Percentiles rank a stretch among this genome's conserved stretches.
These are phyloP conservation scores for Fusarium sp. DNA, from an alignment of 2,329 filamentous ascomycete genomes.

Conservation along the genomic window DNA sequence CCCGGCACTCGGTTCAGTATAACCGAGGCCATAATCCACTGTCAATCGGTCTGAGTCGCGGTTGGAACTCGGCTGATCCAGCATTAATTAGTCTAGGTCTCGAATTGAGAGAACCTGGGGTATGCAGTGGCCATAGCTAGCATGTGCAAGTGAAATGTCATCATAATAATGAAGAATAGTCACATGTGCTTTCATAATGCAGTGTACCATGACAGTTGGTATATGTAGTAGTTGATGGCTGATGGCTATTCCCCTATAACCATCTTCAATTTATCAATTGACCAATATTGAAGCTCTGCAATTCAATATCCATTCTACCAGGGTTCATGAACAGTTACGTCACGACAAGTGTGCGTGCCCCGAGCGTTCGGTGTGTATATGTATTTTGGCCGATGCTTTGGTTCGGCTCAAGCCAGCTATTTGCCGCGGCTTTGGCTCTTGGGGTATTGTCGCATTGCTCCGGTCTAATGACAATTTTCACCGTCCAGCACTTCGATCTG, in stretches of 20 bases:
- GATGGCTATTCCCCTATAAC: background rate
- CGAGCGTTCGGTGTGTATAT: constrained; percentile 39
- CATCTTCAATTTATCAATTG: background rate
- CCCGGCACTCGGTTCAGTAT: constrained; percentile 45
- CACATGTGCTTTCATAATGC: constrained; percentile 6
- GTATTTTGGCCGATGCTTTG: constrained; percentile 39
- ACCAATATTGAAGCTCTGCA: background rate
- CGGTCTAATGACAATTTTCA: constrained; percentile 35
- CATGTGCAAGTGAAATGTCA: constrained; percentile 38
- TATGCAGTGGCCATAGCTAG: constrained; percentile 22
- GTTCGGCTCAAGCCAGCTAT: constrained; percentile 40
- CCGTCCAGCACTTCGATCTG: background rate
- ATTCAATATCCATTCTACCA: constrained; percentile 2
- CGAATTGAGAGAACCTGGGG: constrained; percentile 31
- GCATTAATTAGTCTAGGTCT: constrained; percentile 1
- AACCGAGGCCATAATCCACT: constrained; percentile 41
- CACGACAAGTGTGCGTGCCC: constrained; percentile 43
- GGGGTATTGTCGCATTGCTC: constrained; percentile 47
- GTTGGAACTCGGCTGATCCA: constrained; percentile 39
- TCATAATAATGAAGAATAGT: constrained; percentile 11
- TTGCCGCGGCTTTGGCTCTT: constrained; percentile 36
- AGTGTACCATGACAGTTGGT: background rate
- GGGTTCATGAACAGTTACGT: constrained; percentile 36
- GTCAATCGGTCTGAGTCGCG: constrained; percentile 19
- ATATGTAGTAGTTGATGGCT: background rate